Conservation (phyloP, 2,329 filamentous ascomycete genomes). For the Diaporthe ilicicola region DNA sequence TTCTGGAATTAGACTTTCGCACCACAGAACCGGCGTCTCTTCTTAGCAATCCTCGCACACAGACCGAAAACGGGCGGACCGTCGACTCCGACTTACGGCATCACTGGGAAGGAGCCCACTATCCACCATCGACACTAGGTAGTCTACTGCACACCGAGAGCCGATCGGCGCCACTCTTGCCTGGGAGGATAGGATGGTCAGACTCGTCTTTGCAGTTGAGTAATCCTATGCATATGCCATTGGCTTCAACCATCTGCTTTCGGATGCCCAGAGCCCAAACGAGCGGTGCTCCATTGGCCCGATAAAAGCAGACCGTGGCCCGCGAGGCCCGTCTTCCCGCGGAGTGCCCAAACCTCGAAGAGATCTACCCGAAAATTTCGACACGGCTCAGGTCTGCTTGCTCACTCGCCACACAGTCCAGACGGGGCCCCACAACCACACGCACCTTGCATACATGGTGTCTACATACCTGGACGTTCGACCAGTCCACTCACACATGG, state of each 20-base stretch:
- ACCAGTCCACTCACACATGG: neutral
- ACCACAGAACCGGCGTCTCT: neutral
- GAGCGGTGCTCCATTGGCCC: constrained; percentile 18
- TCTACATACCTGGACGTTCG: neutral
- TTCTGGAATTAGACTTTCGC: neutral
- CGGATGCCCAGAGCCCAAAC: neutral
- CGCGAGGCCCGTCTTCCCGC: constrained; percentile 27
- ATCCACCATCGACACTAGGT: constrained; percentile 10
- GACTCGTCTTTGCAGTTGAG: neutral
- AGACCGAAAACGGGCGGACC: neutral
- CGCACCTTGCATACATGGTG: neutral
- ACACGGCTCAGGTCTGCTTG: constrained; percentile 1
- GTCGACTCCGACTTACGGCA: constrained; percentile 9
- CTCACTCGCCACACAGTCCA: neutral
- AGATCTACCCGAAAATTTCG: constrained; percentile 6
- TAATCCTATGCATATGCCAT: constrained; percentile 1
- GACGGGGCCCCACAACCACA: neutral
- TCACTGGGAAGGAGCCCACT: neutral
- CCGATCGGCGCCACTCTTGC: constrained; percentile 9
- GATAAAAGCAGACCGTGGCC: neutral
- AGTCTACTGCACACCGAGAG: neutral
- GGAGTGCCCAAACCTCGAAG: neutral
- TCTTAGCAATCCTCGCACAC: neutral
- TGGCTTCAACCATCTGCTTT: constrained; percentile 2
- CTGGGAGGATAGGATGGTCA: neutral